Conservation (phyloP, 164 flowering plant genomes). For the Liquidambar formosana region DNA sequence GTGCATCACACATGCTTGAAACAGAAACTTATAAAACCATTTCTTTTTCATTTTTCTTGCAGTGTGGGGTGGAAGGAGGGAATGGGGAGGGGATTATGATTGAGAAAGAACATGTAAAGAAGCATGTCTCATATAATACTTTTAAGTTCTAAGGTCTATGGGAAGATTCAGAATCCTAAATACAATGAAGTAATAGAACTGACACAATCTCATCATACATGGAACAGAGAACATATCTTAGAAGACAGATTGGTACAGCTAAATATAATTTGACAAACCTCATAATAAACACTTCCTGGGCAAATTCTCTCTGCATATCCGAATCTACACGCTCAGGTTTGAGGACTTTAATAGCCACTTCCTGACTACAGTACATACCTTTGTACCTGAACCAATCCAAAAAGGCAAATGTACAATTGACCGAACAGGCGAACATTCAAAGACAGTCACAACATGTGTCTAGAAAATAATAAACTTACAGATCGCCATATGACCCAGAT, state of each 20-base stretch:
- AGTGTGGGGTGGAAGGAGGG: too few relatives aligned
- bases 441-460: neutral
- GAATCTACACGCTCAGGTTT: constrained; percentile 69
- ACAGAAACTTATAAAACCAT: too few relatives aligned
- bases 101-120: too few relatives aligned
- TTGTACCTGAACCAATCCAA: constrained; percentile 54
- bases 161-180: too few relatives aligned
- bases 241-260: neutral
- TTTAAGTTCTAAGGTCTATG: too few relatives aligned
- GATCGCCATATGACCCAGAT: constrained; percentile 52
- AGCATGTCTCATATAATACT: too few relatives aligned
- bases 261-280: constrained; percentile 49
- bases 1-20: too few relatives aligned
- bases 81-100: too few relatives aligned
- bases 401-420: neutral
- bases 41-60: too few relatives aligned
- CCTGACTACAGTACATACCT: constrained; percentile 87
- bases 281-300: constrained; percentile 92
- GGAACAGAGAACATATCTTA: neutral
- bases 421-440: neutral
- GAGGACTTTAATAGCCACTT: constrained; percentile 90
- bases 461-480: constrained; percentile 63
- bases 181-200: too few relatives aligned
- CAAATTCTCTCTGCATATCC: constrained; percentile 80
- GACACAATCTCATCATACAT: neutral